Evolutionary conservation across 192 early-diverging fungal species (phyloP).

Genomic region (Umbelopsis sp.): DNA sequence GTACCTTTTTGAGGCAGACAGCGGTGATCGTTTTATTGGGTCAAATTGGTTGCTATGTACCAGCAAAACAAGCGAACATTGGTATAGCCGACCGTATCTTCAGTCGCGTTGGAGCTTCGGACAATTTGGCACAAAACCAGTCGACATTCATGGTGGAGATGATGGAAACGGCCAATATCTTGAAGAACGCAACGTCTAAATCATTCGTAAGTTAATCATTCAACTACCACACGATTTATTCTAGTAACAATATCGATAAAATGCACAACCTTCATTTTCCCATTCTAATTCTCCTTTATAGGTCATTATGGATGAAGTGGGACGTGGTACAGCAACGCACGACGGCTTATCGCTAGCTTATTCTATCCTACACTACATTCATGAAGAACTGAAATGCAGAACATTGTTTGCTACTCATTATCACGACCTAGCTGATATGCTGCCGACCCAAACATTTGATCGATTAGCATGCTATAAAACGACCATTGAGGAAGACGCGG

Average conservation of each 20-base stretch:
- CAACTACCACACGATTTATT: neutral
- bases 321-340: constrained; percentile 65
- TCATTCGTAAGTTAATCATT: constrained; percentile 49
- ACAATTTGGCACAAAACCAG: constrained; percentile 32
- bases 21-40: constrained; percentile 80
- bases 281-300: neutral
- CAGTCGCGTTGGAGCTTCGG: constrained; percentile 29
- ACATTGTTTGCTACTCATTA: constrained; percentile 82
- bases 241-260: neutral
- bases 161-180: constrained; percentile 81
- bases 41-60: constrained; percentile 85
- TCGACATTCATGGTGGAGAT: constrained; percentile 84
- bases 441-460: neutral
- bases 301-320: constrained; percentile 92
- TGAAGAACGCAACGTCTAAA: constrained; percentile 68
- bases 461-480: constrained; percentile 24
- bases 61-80: constrained; percentile 78
- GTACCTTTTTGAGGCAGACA: constrained; percentile 85
- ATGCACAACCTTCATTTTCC: neutral
- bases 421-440: constrained; percentile 63
- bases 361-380: constrained; percentile 63
- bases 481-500: constrained; percentile 24
- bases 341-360: constrained; percentile 77
- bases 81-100: constrained; percentile 57
- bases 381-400: constrained; percentile 58